These are phyloP conservation scores for Parafenestella ontariensis DNA, from an alignment of 2,329 filamentous ascomycete species.

Conservation along the genomic window DNA sequence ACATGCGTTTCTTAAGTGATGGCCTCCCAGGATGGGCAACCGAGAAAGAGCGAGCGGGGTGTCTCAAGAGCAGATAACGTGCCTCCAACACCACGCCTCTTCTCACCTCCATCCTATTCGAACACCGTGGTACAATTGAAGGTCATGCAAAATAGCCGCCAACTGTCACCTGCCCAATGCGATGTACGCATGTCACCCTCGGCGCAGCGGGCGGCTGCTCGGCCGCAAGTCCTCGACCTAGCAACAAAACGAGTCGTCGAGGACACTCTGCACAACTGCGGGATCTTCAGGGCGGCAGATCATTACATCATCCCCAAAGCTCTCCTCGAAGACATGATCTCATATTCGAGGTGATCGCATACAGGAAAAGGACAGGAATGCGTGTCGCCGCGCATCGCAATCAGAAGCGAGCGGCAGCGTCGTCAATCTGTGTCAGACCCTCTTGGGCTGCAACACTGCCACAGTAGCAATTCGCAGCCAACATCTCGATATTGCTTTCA, in stretches of 20 bases:
- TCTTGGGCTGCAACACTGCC: constrained; percentile 8
- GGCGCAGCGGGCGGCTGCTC: neutral
- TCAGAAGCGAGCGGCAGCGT: constrained; percentile 11
- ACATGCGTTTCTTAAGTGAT: neutral
- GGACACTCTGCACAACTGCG: constrained; percentile 16
- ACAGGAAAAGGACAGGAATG: constrained; percentile 17
- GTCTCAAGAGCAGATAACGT: neutral
- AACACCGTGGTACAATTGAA: neutral
- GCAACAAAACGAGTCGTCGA: constrained; percentile 5
- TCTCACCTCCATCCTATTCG: neutral
- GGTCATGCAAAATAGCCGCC: constrained; percentile 1
- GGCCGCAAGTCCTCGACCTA: neutral
- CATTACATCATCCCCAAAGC: constrained; percentile 30
- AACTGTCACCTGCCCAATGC: neutral
- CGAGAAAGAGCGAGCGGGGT: too few relatives aligned
- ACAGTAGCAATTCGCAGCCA: neutral
- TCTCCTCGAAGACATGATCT: constrained; percentile 17
- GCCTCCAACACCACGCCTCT: neutral
- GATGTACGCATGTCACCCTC: neutral
- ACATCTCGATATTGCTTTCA: neutral
- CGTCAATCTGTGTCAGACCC: constrained; percentile 8
- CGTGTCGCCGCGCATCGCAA: constrained; percentile 28
- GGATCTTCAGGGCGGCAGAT: constrained; percentile 35
- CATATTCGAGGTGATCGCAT: constrained; percentile 21
- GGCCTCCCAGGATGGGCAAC: neutral